Evolutionary conservation across 306 rosid species (phyloP), one percentile per base, ranked within the genome.

Genomic region (apple (Malus domestica)): DNA sequence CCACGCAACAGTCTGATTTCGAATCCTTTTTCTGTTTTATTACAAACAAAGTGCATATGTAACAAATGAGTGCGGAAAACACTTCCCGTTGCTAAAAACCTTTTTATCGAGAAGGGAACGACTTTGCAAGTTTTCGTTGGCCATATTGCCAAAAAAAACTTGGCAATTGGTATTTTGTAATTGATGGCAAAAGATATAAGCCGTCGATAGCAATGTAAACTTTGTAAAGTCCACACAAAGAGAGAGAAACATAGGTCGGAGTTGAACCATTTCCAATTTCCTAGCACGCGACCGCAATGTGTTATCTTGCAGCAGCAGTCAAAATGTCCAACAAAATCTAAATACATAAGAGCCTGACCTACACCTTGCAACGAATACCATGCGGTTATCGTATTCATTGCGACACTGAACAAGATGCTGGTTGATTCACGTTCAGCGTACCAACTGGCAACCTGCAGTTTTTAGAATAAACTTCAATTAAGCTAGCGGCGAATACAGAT

Each of bases 371-470:
- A 49, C 15, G 2, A 18, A 49, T 49, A 15, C 55, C 55, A 18
- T 15, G 27, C n/a, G 20, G 46, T 25, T 40, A 44, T 74, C 38
- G 19, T 51, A 7, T 46, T 70, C 62, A 77, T 65, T 77, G 88
- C 10, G 84, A 64, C 68, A 66, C 82, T 4, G 85, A 76, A 67
- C 76, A 72, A 6, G 80, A 32, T 49, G 85, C 67, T 40, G 27
- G 70, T 75, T 68, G 78, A 10, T 32, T 75, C 52, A 61, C 4
- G 57, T 83, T 73, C 30, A 71, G 6, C 14, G 20, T 15, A 49
- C 67, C 20, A 14, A 38, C 40, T 5, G 76, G 70, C 14, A 35
- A 22, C 82, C 89, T 89, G 79, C 72, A 84, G 74, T 71, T 80
- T 55, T 58, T 63, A 71, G 18, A 72, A 78, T 22, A 49, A 15